Evolutionary conservation across 805 yeast genomes (phyloP).

Genomic region (Isabelozyma rhagii): DNA sequence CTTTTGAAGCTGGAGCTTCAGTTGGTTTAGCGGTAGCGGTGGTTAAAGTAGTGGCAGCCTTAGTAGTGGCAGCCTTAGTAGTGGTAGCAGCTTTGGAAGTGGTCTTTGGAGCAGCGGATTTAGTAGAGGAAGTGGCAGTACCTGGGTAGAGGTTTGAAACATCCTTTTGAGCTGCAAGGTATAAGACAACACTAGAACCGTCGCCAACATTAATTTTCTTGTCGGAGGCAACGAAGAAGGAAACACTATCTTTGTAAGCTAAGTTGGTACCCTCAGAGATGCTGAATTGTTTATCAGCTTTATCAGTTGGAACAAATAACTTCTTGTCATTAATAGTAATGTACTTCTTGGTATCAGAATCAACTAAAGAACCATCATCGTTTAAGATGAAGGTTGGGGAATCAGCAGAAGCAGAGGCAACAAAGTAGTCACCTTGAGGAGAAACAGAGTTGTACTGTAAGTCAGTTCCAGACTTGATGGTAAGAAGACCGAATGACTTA

Average conservation of each 20-base stretch:
- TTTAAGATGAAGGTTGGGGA: slow-evolving; percentile 15
- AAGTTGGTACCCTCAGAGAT: slow-evolving; percentile 6
- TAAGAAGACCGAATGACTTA: slow-evolving; percentile 13
- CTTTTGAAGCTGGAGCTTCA: not conserved
- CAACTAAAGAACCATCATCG: slow-evolving; percentile 20
- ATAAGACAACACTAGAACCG: slow-evolving; percentile 7
- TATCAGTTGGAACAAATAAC: not conserved
- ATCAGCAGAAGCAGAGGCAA: slow-evolving; percentile 2
- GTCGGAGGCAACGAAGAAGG: slow-evolving; percentile 3
- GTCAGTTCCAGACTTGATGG: slow-evolving; percentile 22
- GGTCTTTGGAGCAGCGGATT: slow-evolving; percentile 4
- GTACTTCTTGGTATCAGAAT: slow-evolving; percentile 8
- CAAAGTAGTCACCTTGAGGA: not conserved
- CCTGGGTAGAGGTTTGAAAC: not conserved
- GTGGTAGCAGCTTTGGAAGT: slow-evolving; percentile 4
- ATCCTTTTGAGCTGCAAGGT: slow-evolving; percentile 2
- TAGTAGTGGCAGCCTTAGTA: slow-evolving; percentile 1
- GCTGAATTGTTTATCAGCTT: slow-evolving; percentile 6
- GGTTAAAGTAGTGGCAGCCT: slow-evolving; percentile 1
- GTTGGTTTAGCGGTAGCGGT: not conserved
- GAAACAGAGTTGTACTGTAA: slow-evolving; percentile 15
- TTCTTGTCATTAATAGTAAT: not conserved
- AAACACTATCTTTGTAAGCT: not conserved
- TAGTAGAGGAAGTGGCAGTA: not conserved
- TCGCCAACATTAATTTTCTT: not conserved